phyloP scores from a whole-genome alignment of 495 filamentous ascomycete species.

The Hyaloscypha bicolor region DNA sequence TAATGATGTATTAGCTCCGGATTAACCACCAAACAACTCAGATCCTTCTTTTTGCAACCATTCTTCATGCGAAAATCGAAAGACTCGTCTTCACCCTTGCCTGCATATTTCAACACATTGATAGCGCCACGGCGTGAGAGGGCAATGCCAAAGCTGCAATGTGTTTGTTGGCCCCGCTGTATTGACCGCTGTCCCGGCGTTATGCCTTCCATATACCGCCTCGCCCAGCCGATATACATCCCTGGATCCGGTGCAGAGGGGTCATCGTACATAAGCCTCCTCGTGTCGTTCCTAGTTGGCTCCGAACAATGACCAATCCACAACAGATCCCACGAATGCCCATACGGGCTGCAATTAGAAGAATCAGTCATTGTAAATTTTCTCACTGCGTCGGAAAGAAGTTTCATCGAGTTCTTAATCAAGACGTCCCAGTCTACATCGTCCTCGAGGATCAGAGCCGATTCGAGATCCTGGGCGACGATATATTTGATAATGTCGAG shows the following conservation, averaged over 20 bases:
- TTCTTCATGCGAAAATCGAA: slow-evolving; percentile 21
- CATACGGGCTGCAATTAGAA: background rate
- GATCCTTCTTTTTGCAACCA: slow-evolving; percentile 23
- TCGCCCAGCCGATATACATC: background rate
- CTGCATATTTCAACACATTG: background rate
- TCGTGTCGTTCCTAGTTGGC: background rate
- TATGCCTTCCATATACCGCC: background rate
- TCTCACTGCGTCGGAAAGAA: slow-evolving; percentile 23
- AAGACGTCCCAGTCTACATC: slow-evolving; percentile 51
- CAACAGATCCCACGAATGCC: background rate
- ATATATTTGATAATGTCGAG: slow-evolving; percentile 31
- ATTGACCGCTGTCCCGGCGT: background rate
- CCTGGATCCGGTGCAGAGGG: background rate
- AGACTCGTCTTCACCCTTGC: background rate
- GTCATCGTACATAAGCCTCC: background rate
- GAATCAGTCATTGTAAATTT: slow-evolving; percentile 27
- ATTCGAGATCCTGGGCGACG: slow-evolving; percentile 42
- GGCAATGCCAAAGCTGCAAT: background rate
- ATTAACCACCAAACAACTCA: slow-evolving; percentile 32
- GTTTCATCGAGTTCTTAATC: slow-evolving; percentile 34
- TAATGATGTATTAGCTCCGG: slow-evolving; percentile 35
- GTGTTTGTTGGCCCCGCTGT: background rate
- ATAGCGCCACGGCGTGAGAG: background rate
- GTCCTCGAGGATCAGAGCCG: slow-evolving; percentile 48
- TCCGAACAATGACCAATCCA: slow-evolving; percentile 2